phyloP scores from a whole-genome alignment of 371 early-diverging fungal genomes.

The Funneliformis caledonium region DNA sequence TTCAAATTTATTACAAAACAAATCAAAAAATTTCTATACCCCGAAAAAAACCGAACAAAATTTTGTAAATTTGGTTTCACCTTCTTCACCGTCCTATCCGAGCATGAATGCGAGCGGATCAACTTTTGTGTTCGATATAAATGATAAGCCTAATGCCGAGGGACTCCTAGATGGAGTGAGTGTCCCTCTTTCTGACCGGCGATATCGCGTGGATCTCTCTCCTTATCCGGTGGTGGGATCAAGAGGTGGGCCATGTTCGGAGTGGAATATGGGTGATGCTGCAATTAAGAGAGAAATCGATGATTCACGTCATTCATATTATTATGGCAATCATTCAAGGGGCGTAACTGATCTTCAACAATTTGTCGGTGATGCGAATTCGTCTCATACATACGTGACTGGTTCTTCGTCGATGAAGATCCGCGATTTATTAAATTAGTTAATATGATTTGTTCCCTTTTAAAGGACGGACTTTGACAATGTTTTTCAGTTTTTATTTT shows the following conservation, averaged over 20 bases:
- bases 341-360: background rate
- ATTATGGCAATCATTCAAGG: background rate
- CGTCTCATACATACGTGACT: background rate
- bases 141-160: background rate
- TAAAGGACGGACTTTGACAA: too few species aligned
- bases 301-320: background rate
- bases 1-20: background rate
- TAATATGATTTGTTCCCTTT: background rate
- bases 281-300: slow-evolving; percentile 3
- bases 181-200: background rate
- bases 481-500: too few species aligned
- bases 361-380: background rate
- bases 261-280: background rate
- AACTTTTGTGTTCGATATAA: background rate
- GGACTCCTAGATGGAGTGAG: too few species aligned
- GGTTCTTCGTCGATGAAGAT: slow-evolving; percentile 30
- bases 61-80: background rate
- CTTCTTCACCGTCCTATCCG: background rate
- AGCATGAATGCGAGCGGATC: background rate
- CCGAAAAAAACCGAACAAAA: background rate
- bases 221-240: background rate
- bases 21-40: background rate
- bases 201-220: background rate
- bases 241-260: background rate
- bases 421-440: slow-evolving; percentile 36